A percentile compares a stretch with the other conserved stretches of the same genome.
Evolutionary conservation across 169 alveolate species (phyloP).

Genomic region (Cryptosporidium xiaoi): DNA sequence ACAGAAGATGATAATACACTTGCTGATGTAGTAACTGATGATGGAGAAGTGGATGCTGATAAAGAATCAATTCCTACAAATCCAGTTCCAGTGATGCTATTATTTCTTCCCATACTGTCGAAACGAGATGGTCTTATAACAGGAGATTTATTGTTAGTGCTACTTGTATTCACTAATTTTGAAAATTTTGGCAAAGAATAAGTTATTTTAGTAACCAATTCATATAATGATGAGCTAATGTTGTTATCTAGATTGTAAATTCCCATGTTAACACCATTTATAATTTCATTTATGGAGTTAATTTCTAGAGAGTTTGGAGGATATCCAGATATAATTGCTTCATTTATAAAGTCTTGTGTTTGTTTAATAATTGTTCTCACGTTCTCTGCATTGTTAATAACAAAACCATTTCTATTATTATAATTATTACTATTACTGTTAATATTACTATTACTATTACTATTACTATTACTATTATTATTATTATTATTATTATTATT

Average conservation of each 20-base stretch:
- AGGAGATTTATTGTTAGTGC: constrained; percentile 3
- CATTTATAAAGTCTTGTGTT: constrained; percentile 37
- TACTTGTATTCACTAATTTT: neutral
- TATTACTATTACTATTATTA: no score
- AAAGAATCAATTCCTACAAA: no score
- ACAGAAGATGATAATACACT: no score
- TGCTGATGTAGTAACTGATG: no score
- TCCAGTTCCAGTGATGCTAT: neutral
- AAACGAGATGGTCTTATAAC: constrained; percentile 33
- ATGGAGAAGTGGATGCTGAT: no score
- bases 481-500: no score
- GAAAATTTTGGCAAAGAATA: constrained; percentile 33
- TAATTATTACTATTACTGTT: no score
- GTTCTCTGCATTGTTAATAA: neutral
- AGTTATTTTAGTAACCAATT: constrained; percentile 51
- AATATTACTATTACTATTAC: no score
- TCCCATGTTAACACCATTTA: constrained; percentile 43
- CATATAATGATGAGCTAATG: constrained; percentile 46
- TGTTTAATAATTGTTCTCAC: constrained; percentile 33
- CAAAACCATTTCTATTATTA: no score
- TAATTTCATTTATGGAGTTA: constrained; percentile 45
- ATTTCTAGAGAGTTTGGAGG: constrained; percentile 61
- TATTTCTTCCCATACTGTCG: constrained; percentile 27
- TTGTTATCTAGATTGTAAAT: constrained; percentile 23
- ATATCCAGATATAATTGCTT: constrained; percentile 46